Conservation (phyloP, 345 rosid genomes). For the Rhodomyrtus tomentosa region DNA sequence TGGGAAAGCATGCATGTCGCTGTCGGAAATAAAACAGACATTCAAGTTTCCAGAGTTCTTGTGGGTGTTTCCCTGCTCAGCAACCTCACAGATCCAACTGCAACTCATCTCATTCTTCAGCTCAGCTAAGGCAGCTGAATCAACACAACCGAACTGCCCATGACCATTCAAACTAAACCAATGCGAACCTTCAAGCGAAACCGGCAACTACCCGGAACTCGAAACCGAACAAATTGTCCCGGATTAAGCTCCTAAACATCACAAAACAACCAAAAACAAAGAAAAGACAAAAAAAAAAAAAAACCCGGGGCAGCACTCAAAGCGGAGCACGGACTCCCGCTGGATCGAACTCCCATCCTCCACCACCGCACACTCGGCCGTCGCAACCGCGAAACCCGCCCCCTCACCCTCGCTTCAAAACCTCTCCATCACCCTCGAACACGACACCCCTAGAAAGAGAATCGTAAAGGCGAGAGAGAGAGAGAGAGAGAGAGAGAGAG, state of each 20-base stretch:
- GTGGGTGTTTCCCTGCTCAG: not conserved
- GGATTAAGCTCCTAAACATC: not conserved
- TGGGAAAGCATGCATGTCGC: not conserved
- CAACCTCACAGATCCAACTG: not conserved
- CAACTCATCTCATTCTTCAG: not conserved
- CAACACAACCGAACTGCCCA: not conserved
- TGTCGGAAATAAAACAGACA: not conserved
- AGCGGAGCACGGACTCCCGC: not conserved
- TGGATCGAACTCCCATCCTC: not conserved
- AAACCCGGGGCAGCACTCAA: not conserved
- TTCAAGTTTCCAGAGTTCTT: not conserved
- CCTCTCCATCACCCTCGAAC: not conserved
- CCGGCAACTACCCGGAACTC: not conserved
- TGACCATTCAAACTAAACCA: not conserved
- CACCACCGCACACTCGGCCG: not conserved
- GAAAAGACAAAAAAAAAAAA: not conserved
- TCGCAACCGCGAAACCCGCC: no score
- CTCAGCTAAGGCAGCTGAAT: not conserved
- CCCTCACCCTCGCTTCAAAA: not conserved
- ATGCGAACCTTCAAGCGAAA: not conserved
- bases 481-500: not conserved
- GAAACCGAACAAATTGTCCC: not conserved
- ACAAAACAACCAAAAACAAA: not conserved
- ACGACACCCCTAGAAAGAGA: not conserved
- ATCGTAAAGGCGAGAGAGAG: not conserved